Evolutionary conservation across 1,284 basidiomycete species (phyloP).

Genomic region (Cryptococcus wingfieldii): DNA sequence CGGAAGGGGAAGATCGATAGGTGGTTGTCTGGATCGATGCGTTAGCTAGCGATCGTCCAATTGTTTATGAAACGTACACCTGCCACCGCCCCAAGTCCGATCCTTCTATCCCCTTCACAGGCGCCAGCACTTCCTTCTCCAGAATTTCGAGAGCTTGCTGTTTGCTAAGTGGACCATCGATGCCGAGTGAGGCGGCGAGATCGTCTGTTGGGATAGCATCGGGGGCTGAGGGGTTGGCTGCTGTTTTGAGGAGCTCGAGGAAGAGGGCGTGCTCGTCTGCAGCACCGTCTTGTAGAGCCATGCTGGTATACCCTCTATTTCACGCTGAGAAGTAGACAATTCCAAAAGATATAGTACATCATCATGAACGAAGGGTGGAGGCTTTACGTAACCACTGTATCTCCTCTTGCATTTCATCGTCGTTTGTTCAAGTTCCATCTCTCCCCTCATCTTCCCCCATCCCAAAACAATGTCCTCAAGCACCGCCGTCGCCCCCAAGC

Average conservation of each 20-base stretch:
- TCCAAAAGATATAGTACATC: background rate
- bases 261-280: conserved; percentile 8
- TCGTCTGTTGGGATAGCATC: conserved; percentile 25
- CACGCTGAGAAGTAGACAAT: background rate
- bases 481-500: conserved; percentile 24
- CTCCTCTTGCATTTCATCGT: background rate
- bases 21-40: conserved; percentile 32
- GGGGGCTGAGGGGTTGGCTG: conserved; percentile 16
- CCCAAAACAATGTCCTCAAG: conserved; percentile 17
- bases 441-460: background rate
- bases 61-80: conserved; percentile 19
- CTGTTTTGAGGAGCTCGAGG: conserved; percentile 25
- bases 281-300: conserved; percentile 2
- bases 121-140: conserved; percentile 38
- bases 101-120: conserved; percentile 33
- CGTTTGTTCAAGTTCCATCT: background rate
- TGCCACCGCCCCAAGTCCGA: conserved; percentile 41
- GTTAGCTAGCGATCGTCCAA: conserved; percentile 35
- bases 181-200: conserved; percentile 32
- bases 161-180: conserved; percentile 22
- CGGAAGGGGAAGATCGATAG: conserved; percentile 41
- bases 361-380: background rate
- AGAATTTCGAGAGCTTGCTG: conserved; percentile 24
- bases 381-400: conserved; percentile 2
- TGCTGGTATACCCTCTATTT: background rate